A percentile compares a stretch with the other conserved stretches of the same genome.
Evolutionary conservation across 169 alveolate genomes (phyloP).

Genomic region (Plasmodium chabaudi): DNA sequence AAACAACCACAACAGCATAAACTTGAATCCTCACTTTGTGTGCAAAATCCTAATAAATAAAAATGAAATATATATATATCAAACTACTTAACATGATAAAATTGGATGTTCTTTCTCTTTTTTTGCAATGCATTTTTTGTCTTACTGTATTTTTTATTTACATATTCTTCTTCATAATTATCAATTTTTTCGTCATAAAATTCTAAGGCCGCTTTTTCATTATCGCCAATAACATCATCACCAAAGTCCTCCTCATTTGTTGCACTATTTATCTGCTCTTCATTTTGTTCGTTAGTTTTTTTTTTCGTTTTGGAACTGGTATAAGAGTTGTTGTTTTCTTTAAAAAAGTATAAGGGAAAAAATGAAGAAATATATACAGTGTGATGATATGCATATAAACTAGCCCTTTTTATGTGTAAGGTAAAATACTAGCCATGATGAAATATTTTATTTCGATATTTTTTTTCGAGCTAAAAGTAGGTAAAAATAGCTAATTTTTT

Average conservation of each 20-base stretch:
- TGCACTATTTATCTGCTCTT: conserved; percentile 3
- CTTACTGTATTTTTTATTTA: conserved; percentile 75
- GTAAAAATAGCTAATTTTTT: background rate
- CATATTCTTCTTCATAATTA: conserved; percentile 71
- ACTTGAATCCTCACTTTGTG: conserved; percentile 58
- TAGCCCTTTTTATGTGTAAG: too few species aligned
- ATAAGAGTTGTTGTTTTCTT: background rate
- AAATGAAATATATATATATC: background rate
- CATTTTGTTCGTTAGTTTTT: background rate
- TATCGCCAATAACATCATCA: conserved; percentile 47
- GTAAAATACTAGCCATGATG: too few species aligned
- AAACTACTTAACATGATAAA: background rate
- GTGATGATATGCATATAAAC: background rate
- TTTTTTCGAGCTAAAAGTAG: background rate
- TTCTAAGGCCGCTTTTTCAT: conserved; percentile 66
- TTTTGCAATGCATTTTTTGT: background rate
- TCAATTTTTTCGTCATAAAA: conserved; percentile 73
- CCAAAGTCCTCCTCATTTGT: conserved; percentile 1
- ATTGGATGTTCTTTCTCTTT: background rate
- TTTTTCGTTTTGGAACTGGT: background rate
- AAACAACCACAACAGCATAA: conserved; percentile 75
- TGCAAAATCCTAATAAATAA: conserved; percentile 36
- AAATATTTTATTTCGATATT: background rate
- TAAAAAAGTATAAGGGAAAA: background rate
- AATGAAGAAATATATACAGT: background rate